phyloP scores from a whole-genome alignment of 495 filamentous ascomycete species.

The Penicillium mononematosum region DNA sequence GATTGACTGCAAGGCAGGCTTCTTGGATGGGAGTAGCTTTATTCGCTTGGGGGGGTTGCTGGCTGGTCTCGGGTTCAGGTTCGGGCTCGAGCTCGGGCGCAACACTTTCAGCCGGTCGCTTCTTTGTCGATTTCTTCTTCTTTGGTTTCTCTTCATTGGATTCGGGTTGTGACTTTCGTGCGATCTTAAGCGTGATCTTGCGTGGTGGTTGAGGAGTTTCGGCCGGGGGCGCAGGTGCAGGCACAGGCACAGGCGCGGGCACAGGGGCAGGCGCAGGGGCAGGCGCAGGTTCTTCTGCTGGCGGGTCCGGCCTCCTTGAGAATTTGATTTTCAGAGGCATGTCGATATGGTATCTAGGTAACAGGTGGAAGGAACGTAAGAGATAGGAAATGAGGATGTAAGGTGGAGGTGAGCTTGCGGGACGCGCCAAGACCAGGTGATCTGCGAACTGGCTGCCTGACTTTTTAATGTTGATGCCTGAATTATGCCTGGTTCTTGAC shows the following conservation, averaged over 20 bases:
- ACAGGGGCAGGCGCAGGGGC: constrained; percentile 27
- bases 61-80: constrained; percentile 27
- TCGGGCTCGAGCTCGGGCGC: constrained; percentile 7
- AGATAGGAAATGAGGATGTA: background rate
- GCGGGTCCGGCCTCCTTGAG: constrained; percentile 39
- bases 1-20: constrained; percentile 46
- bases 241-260: constrained; percentile 26
- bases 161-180: constrained; percentile 35
- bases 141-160: constrained; percentile 30
- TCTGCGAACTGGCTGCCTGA: too few species aligned
- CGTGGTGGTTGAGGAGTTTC: constrained; percentile 38
- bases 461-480: too few species aligned
- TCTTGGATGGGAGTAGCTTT: constrained; percentile 46
- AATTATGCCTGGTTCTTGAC: too few species aligned
- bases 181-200: constrained; percentile 55
- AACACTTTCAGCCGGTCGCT: constrained; percentile 39
- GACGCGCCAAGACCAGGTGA: background rate
- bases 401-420: constrained; percentile 6
- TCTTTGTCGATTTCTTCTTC: constrained; percentile 53
- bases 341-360: background rate
- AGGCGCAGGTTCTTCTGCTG: constrained; percentile 28
- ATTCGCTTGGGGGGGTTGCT: constrained; percentile 44
- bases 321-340: constrained; percentile 56
- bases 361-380: background rate
- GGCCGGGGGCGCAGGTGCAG: constrained; percentile 31